Evolutionary conservation across 2,329 filamentous ascomycete species (phyloP).

Genomic region (Trichophyton equinum): DNA sequence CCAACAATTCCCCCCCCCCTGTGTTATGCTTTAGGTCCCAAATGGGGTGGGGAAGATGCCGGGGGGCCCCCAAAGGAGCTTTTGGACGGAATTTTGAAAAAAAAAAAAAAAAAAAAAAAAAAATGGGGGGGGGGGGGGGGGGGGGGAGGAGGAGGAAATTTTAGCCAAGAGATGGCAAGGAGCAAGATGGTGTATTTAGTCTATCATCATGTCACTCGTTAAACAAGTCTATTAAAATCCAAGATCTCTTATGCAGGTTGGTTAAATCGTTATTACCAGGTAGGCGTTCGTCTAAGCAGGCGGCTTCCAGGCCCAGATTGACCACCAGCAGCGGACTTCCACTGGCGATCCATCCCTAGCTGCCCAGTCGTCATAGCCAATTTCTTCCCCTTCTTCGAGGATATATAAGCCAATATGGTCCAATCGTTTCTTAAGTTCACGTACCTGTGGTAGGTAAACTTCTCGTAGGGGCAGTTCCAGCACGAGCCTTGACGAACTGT

Average conservation of each 20-base stretch:
- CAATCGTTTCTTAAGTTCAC: conserved; percentile 53
- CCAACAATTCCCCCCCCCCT: too few species aligned
- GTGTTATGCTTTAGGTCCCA: too few species aligned
- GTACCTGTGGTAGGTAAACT: conserved; percentile 49
- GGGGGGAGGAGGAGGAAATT: too few species aligned
- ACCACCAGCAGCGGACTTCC: conserved; percentile 38
- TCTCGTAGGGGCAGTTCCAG: conserved; percentile 73
- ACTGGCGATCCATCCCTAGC: conserved; percentile 29
- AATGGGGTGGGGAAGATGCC: too few species aligned
- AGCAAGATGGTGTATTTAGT: not conserved
- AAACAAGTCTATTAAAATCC: not conserved
- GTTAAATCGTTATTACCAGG: not conserved
- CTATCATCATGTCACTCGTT: not conserved
- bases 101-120: too few species aligned
- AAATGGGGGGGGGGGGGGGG: too few species aligned
- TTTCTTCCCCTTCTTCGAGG: conserved; percentile 38
- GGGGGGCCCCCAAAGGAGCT: too few species aligned
- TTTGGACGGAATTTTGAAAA: too few species aligned
- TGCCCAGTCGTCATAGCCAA: conserved; percentile 39
- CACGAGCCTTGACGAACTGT: conserved; percentile 51
- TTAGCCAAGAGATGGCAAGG: too few species aligned
- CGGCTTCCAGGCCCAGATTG: conserved; percentile 25
- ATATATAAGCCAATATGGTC: conserved; percentile 38
- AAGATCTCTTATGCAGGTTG: not conserved
- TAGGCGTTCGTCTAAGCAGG: not conserved